These are phyloP conservation scores for Stromatinia cepivora DNA, from an alignment of 2,329 filamentous ascomycete species.

Conservation along the genomic window DNA sequence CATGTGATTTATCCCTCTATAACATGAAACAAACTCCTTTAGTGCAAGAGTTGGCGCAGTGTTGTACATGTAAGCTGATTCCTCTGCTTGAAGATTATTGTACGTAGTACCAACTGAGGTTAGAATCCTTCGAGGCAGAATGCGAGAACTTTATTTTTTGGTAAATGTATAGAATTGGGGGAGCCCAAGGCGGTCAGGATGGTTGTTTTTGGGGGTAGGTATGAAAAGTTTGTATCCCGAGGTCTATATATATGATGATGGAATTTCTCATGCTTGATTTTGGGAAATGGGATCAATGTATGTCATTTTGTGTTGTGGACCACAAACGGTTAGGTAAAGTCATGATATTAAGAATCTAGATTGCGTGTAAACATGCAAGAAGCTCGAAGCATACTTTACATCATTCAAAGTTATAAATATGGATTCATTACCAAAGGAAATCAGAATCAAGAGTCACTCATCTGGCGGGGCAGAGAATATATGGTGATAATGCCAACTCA, in stretches of 20 bases:
- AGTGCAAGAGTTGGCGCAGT: not conserved
- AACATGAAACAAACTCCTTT: slow-evolving; percentile 5
- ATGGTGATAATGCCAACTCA: not conserved
- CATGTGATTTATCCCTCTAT: not conserved
- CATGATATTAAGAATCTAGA: too few relatives aligned
- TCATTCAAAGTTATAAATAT: not conserved
- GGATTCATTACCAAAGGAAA: not conserved
- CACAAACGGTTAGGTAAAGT: not conserved
- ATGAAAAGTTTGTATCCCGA: not conserved
- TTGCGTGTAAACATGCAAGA: not conserved
- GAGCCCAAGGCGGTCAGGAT: not conserved
- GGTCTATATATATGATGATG: not conserved
- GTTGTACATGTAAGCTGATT: not conserved
- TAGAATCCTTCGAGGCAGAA: not conserved
- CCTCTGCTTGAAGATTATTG: not conserved
- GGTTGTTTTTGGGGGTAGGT: too few relatives aligned
- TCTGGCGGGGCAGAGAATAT: not conserved
- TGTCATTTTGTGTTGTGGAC: not conserved
- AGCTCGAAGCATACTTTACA: accelerated
- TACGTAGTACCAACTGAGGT: not conserved
- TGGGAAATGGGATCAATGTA: not conserved
- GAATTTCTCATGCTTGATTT: not conserved
- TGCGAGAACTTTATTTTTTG: not conserved
- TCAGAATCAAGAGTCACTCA: not conserved
- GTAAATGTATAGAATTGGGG: not conserved